Evolutionary conservation across 2,329 filamentous ascomycete species (phyloP), one percentile per base, ranked within the genome.

Genomic region (Botrytis paeoniae): DNA sequence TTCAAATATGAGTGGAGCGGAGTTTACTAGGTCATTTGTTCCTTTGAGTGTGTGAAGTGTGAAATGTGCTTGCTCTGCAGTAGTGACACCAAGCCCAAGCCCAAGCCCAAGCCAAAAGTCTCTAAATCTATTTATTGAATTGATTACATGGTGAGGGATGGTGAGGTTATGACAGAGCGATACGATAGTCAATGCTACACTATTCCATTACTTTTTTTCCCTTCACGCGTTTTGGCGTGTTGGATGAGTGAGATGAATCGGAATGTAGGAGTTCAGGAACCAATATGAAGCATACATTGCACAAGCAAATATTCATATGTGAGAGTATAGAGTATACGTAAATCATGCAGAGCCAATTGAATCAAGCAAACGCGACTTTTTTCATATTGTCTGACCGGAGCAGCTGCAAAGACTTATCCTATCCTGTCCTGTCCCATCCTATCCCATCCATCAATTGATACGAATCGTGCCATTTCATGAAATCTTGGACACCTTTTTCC

Each of bases 201-300:
- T 2, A 3, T 16, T 35, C 62, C 7, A 35, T 4, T 65, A 22
- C 48, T 29, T 59, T 41, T 32, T 16, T 2, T 22, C 35, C 20
- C 41, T 39, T 25, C 16, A 69, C 66, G 66, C 66, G 66, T 69
- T 69, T 69, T 59, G 48, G 66, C 66, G 66, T 59, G 65, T 51
- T 22, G 32, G 48, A 59, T 69, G 45, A 29, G 16, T 20, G 22
- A 41, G 32, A n/a, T 41, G 25, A 25, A n/a, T 32, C 18, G 39
- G 7, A 20, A 6, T 29, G 29, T 9, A 69, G 41, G 65, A 35
- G 48, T 14, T 22, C 10, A 35, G 39, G 48, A 25, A 37, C 25
- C 43, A 57, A 39, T n/a, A 41, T 69, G 48, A 43, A 68, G 65
- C 51, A 54, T 29, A 18, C 41, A 65, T 45, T 35, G 45, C 63